phyloP scores from a whole-genome alignment of 306 rosid species.

The Ceratonia siliqua region DNA sequence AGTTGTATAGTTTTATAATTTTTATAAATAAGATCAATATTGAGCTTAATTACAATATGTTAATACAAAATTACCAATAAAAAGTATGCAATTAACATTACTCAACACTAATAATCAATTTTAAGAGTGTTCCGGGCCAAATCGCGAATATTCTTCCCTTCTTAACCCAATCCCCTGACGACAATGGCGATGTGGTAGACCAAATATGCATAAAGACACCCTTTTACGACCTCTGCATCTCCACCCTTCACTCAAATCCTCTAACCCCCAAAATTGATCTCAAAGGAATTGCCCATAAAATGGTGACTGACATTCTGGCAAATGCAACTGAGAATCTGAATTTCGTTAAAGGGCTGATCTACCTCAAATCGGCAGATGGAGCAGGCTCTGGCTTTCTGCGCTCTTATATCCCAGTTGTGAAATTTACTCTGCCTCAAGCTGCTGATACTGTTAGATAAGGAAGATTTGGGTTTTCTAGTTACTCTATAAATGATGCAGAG shows the following conservation, averaged over 20 bases:
- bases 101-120: too few species aligned
- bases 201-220: conserved; percentile 59
- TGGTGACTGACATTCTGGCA: conserved; percentile 43
- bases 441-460: conserved; percentile 66
- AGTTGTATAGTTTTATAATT: too few species aligned
- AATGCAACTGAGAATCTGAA: conserved; percentile 43
- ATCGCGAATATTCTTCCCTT: too few species aligned
- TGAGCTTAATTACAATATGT: too few species aligned
- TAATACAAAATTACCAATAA: too few species aligned
- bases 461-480: conserved; percentile 67
- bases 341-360: conserved; percentile 46
- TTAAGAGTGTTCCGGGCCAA: too few species aligned
- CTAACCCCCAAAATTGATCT: conserved; percentile 42
- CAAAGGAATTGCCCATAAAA: conserved; percentile 51
- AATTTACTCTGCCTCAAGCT: conserved; percentile 74
- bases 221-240: conserved; percentile 50
- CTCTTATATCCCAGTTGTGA: conserved; percentile 78
- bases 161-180: conserved; percentile 39
- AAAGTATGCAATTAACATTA: too few species aligned
- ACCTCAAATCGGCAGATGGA: conserved; percentile 50
- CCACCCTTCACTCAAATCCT: conserved; percentile 53
- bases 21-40: too few species aligned
- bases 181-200: conserved; percentile 36
- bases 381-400: conserved; percentile 71
- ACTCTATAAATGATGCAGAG: conserved; percentile 65